phyloP scores from a whole-genome alignment of 495 filamentous ascomycete species.

The Talaromyces liani region DNA sequence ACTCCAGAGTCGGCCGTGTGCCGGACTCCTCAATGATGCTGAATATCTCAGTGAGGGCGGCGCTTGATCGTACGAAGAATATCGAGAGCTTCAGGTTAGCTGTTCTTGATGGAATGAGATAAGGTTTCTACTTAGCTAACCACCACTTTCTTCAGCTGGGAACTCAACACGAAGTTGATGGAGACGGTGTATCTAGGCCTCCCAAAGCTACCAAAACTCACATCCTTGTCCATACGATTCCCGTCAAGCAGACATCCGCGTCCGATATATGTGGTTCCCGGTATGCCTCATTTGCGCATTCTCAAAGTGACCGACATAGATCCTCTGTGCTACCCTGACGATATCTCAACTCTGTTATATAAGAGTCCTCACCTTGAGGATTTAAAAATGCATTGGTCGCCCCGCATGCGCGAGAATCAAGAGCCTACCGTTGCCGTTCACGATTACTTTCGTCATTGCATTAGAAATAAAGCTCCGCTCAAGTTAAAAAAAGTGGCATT shows the following conservation, averaged over 20 bases:
- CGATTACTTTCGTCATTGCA: conserved; percentile 50
- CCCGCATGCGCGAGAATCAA: conserved; percentile 51
- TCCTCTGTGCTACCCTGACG: conserved; percentile 58
- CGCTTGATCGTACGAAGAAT: conserved; percentile 50
- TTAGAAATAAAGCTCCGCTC: conserved; percentile 35
- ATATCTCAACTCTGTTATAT: conserved; percentile 49
- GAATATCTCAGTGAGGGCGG: conserved; percentile 50
- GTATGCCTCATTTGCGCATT: conserved; percentile 45
- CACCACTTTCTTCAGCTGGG: conserved; percentile 35
- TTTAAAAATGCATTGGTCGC: conserved; percentile 52
- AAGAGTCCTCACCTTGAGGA: conserved; percentile 45
- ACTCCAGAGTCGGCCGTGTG: conserved; percentile 48
- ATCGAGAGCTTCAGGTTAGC: conserved; percentile 44
- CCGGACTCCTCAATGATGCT: conserved; percentile 59
- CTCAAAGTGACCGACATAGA: conserved; percentile 54
- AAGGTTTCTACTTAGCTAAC: not conserved
- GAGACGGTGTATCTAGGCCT: conserved; percentile 52
- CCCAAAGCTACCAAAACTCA: conserved; percentile 39
- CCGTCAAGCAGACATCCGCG: conserved; percentile 49
- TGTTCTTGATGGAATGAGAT: not conserved
- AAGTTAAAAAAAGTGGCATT: conserved; percentile 41
- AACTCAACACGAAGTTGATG: conserved; percentile 56
- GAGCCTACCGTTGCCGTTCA: conserved; percentile 49
- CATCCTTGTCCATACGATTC: conserved; percentile 47
- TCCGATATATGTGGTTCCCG: conserved; percentile 49